Base-by-base conservation (phyloP, 2,329 filamentous ascomycete genomes). In the Talaromyces piceae region DNA sequence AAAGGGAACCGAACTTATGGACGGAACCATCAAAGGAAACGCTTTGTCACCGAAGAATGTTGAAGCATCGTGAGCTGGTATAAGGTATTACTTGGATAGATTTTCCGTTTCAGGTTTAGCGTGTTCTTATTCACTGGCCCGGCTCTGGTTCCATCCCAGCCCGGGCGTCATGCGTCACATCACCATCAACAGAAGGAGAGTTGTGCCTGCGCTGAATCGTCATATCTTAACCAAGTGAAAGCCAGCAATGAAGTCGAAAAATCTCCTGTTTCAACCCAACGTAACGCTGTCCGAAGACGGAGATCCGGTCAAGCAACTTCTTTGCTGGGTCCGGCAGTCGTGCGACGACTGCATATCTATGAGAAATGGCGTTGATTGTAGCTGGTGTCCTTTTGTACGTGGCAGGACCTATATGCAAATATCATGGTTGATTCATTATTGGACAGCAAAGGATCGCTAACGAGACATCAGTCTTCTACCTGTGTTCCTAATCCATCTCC, bases 351-450 rank as follows among this genome's bases (percentile, higher is more conserved):
- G 68, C 52, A 50, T 70, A 44, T 52, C 59, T n/a, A 62, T 63
- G 25, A 47, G 27, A 26, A 43, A 41, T 2, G 60, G 63, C 50
- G 55, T 58, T 6, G 54, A 58, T 6, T 71, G 68, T 57, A 70
- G 66, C 44, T 70, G 68, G 68, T 71, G 68, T 48, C 57, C 67
- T 18, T 63, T 62, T 52, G 68, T 70, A 68, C 55, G 58, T 60
- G 41, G 6, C 18, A 41, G 45, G 27, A 31, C 20, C 16, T 48
- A 22, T 48, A 6, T 26, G 20, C 13, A 27, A 26, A 8, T 8
- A 13, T 39, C 12, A 16, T 25, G 9, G 20, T 6, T n/a, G 16
- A 23, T 12, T 43, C 9, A 23, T 25, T 20, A 20, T 9, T 37
- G 33, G 33, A 6, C 9, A 8, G 16, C 43, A 20, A 23, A 30